Evolutionary conservation across 805 yeast species (phyloP), one percentile per base, ranked within the genome.

Genomic region (Blastobotrys parvus): DNA sequence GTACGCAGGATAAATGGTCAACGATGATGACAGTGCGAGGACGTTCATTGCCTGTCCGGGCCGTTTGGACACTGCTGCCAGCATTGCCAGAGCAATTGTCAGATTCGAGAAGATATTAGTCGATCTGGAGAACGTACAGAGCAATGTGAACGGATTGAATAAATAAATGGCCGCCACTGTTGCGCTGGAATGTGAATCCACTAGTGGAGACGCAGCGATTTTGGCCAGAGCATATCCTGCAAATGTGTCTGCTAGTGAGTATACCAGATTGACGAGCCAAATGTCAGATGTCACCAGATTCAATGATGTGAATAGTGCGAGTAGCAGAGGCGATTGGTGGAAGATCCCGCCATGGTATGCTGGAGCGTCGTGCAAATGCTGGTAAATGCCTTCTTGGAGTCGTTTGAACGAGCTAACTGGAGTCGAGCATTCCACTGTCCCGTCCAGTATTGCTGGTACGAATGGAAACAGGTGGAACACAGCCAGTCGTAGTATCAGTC

Each of bases 341-440:
- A 82, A 81, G 15, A 88, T 78, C 19, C 94, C 94, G 7, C 97
- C 96, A 47, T 77, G 77, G 55, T 87, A 90, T 6, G 87, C 77
- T 38, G 78, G 71, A 40, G 82, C 67, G 17, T 69, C 70, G 52
- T 78, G 72, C 2, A 68, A 59, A 43, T 76, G 62, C 40, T 84
- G 69, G 51, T 73, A 84, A 8, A 83, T 64, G 10, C 89, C 89
- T 57, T 83, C 94, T 51, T 69, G 62, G 34, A 84, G 46, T 4
- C 70, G 61, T 54, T 77, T 71, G 62, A 71, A 82, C 30, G 92
- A 81, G 43, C 82, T 73, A 3, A 83, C 66, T 0, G 94, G 87
- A 0, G 95, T 83, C 16, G 88, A 70, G 38, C 83, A 66, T 49
- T 82, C 77, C 4, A 78, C 79, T 2, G 78, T 69, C n/a, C 64